Evolutionary conservation across 495 filamentous ascomycete genomes (phyloP), one percentile per base, ranked within the genome.

Genomic region (Monascus purpureus): DNA sequence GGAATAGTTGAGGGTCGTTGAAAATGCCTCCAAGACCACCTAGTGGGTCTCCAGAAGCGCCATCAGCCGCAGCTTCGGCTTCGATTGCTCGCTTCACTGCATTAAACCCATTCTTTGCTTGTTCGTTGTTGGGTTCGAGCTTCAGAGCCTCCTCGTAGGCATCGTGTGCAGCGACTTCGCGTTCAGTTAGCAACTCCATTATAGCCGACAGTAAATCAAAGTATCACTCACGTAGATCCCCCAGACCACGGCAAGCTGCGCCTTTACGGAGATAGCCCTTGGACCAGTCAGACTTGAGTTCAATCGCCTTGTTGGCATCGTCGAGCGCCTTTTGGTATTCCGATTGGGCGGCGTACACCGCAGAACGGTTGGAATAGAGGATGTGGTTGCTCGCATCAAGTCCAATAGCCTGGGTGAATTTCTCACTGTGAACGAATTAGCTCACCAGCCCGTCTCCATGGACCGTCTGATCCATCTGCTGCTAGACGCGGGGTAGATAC

Each of bases 201-300:
- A 12, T 24, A 7, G 14, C 25, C 8, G 33, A 29, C n/a, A 24
- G 8, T 1, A 4, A 17, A 4, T 1, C 11, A 26, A 7, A 28
- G 7, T 22, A 20, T 25, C 9, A 57, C 68, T 40, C 65, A 80
- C 75, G 45, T 13, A 95, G 72, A 50, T 95, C 85, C 24, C 84
- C 81, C 29, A 74, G 59, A 8, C 90, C 90, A 55, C 90, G 90
- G 17, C 82, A 65, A 31, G 90, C 90, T 28, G 88, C 79, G 23
- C 85, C 90, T 61, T 94, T 95, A 29, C 90, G 75, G 27, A 76
- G 73, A 73, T 84, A 90, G 45, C 90, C 92, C 59, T 95, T 93
- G 20, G 85, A 80, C 92, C 92, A 97, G 64, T 96, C 88, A 9
- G 90, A 81, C 67, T 96, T 96, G 53, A 96, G 61, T 64, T 90